Base-by-base conservation (phyloP, 768 basidiomycete species). In the Lactarius indigo region DNA sequence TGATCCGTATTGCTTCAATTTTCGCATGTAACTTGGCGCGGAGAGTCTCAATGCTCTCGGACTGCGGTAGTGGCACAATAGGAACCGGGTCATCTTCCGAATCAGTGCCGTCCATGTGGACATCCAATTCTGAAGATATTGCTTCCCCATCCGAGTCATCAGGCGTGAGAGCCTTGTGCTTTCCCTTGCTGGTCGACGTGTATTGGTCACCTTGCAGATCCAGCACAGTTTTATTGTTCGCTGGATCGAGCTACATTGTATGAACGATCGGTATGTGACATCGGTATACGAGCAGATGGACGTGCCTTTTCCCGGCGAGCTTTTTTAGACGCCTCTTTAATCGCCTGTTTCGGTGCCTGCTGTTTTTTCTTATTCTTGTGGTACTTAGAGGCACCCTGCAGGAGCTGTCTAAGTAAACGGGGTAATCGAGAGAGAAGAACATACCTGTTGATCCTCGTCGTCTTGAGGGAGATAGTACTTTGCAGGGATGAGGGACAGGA, bases 271-370 rank as follows among this genome's bases (percentile, higher is more conserved):
- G 55, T 57, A 44, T 35, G 57, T 56, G 41, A 12, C 10, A 37
- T 28, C 9, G 8, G 42, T 55, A 26, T 26, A 56, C 41, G 33
- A 15, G 30, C 37, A 23, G 23, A 33, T 7, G 42, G 39, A 60
- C 76, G 28, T 63, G 92, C 95, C 84, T 95, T 96, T 63, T 91
- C 91, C 52, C 87, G 84, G 75, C 90, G 92, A 0, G 93, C 93
- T 72, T 93, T 94, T 77, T 90, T 93, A 13, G 91, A 87, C 1
- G 88, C 91, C 76, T 96, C 93, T 74, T 96, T 94, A 41, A 92
- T 81, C 52, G 88, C 89, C 73, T 96, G 94, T 73, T 92, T 94
- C 2, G 89, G 69, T 90, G 89, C 78, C 84, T 83, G 72, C 57
- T 74, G 73, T 70, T 93, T 91, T 78, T 93, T 96, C 78, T 87